Percentiles rank a stretch among this genome's conserved stretches.
Evolutionary conservation across 257 asterid species (phyloP).

Genomic region (Ocimum tenuiflorum): DNA sequence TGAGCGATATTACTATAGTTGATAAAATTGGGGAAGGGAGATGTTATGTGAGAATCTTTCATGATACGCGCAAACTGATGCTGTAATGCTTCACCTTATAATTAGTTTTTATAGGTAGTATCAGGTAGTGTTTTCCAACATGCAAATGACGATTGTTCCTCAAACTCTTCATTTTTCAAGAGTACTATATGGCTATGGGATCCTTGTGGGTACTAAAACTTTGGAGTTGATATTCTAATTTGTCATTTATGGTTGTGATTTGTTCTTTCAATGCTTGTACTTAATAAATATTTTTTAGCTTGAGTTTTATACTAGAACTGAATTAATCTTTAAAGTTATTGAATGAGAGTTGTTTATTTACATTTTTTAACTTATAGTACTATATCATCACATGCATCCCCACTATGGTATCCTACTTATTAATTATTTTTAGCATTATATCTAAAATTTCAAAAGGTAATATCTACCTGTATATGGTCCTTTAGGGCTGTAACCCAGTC

Average conservation of each 20-base stretch:
- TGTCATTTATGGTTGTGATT: no score
- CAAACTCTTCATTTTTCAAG: not conserved
- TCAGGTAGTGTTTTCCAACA: not conserved
- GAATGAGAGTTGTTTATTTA: no score
- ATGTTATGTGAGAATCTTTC: not conserved
- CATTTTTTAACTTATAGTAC: not conserved
- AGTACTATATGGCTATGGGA: not conserved
- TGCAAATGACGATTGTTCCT: not conserved
- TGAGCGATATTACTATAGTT: not conserved
- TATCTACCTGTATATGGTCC: not conserved
- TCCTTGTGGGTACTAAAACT: not conserved
- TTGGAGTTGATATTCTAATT: no score
- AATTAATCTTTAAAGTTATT: not conserved
- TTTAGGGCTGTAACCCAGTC: not conserved
- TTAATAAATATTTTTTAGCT: not conserved
- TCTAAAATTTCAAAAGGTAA: not conserved
- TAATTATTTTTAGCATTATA: not conserved
- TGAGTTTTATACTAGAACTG: not conserved
- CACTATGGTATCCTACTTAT: not conserved
- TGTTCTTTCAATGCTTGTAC: no score
- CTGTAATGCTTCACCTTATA: not conserved
- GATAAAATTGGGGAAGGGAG: not conserved
- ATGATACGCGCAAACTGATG: not conserved
- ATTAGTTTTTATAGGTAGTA: not conserved
- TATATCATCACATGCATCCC: not conserved